phyloP scores from a whole-genome alignment of 2,329 filamentous ascomycete genomes.

The Setomelanomma holmii region DNA sequence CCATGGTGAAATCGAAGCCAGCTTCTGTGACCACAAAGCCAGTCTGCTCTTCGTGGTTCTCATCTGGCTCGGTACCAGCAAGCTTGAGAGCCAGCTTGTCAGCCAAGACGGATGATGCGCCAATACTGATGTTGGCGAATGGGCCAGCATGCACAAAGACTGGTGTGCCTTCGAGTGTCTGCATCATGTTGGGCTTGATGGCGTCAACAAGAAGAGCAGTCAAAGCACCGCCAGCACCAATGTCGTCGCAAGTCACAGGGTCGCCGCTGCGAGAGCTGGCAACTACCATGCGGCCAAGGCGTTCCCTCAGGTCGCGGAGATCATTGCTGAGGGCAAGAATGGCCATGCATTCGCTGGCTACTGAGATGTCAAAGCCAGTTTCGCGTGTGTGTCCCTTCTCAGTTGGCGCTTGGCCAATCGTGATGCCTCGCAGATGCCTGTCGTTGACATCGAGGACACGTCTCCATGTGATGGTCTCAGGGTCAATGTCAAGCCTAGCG shows the following conservation, averaged over 20 bases:
- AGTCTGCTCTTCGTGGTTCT: slow-evolving; percentile 80
- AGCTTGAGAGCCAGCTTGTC: slow-evolving; percentile 97
- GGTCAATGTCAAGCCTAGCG: slow-evolving; percentile 94
- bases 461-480: slow-evolving; percentile 95
- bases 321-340: slow-evolving; percentile 92
- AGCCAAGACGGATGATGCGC: slow-evolving; percentile 92
- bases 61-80: slow-evolving; percentile 89
- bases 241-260: slow-evolving; percentile 93
- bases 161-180: slow-evolving; percentile 94
- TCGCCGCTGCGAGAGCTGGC: slow-evolving; percentile 85
- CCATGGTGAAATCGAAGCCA: slow-evolving; percentile 99
- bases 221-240: slow-evolving; percentile 89
- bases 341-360: slow-evolving; percentile 98
- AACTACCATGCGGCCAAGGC: slow-evolving; percentile 94
- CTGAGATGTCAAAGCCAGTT: slow-evolving; percentile 97
- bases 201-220: slow-evolving; percentile 97
- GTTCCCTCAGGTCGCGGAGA: slow-evolving; percentile 87
- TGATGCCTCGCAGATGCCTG: slow-evolving; percentile 87
- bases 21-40: slow-evolving; percentile 97
- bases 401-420: slow-evolving; percentile 84
- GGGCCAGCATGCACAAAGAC: slow-evolving; percentile 97
- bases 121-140: slow-evolving; percentile 98
- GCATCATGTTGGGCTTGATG: slow-evolving; percentile 99
- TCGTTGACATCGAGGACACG: slow-evolving; percentile 98
- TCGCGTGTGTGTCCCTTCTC: slow-evolving; percentile 88